A percentile compares a stretch with the other conserved stretches of the same genome.
Conservation (phyloP, 2,329 filamentous ascomycete species). For the Colletotrichum agaves region DNA sequence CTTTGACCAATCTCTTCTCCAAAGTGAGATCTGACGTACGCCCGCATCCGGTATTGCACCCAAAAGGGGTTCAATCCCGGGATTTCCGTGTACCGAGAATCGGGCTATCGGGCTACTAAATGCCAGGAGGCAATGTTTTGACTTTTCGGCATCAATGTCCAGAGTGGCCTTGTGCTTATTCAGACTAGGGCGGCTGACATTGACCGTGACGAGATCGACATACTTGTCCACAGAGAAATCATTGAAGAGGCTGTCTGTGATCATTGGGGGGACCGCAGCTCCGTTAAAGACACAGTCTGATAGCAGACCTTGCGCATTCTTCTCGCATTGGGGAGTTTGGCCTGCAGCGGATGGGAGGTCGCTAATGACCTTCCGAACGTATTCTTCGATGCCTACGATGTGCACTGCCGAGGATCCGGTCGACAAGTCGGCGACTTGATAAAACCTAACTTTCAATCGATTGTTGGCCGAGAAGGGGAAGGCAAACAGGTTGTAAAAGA, state of each 20-base stretch:
- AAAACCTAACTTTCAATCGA: constrained; percentile 88
- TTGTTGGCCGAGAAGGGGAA: constrained; percentile 88
- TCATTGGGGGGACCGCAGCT: constrained; percentile 64
- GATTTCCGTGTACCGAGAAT: constrained; percentile 72
- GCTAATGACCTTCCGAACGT: constrained; percentile 72
- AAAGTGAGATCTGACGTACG: constrained; percentile 77
- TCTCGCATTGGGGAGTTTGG: constrained; percentile 65
- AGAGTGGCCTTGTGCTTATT: constrained; percentile 67
- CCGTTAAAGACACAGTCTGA: constrained; percentile 78
- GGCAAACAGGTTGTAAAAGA: constrained; percentile 86
- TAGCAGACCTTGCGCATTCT: constrained; percentile 57
- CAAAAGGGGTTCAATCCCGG: constrained; percentile 71
- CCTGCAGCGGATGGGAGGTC: constrained; percentile 77
- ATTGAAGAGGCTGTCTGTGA: constrained; percentile 45
- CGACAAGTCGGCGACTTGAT: constrained; percentile 79
- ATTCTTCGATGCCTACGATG: constrained; percentile 75
- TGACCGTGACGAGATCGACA: constrained; percentile 73
- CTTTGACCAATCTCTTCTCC: constrained; percentile 82
- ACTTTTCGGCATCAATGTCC: constrained; percentile 76
- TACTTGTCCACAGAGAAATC: constrained; percentile 55
- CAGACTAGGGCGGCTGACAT: constrained; percentile 54
- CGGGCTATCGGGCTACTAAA: constrained; percentile 75
- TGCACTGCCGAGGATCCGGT: constrained; percentile 75
- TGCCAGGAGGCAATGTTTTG: constrained; percentile 79
- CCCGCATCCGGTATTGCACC: constrained; percentile 71